A percentile compares a stretch with the other conserved stretches of the same genome.
These are phyloP conservation scores for Solanum chilense DNA, from an alignment of 257 asterid genomes.

Conservation along the genomic window DNA sequence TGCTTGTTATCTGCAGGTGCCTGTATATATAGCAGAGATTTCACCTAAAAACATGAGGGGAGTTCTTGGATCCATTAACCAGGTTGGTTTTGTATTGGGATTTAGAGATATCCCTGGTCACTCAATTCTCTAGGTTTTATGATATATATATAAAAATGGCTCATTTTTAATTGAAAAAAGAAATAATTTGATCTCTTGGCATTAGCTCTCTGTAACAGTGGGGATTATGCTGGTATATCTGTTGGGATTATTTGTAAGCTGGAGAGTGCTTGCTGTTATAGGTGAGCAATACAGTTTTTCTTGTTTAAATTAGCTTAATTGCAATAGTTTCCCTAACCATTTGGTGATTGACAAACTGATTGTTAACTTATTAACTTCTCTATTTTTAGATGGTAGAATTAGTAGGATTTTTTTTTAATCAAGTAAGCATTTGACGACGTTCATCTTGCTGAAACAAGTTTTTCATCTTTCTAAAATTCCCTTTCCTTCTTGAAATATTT, in stretches of 20 bases:
- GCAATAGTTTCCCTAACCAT: background rate
- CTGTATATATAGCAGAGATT: conserved; percentile 90
- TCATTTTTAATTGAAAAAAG: background rate
- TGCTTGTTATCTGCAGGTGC: conserved; percentile 39
- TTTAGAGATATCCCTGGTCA: background rate
- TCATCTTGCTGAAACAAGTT: background rate
- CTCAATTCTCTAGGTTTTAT: background rate
- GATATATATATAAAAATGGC: background rate
- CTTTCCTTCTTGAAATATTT: background rate
- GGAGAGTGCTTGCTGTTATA: conserved; percentile 81
- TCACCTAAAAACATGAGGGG: conserved; percentile 89
- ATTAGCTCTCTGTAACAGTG: conserved; percentile 68
- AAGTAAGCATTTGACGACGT: background rate
- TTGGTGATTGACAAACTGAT: background rate
- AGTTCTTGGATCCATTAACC: conserved; percentile 76
- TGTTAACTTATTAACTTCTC: background rate
- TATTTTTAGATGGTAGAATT: background rate
- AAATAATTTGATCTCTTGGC: background rate
- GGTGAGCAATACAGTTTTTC: conserved; percentile 29
- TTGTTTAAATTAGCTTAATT: background rate
- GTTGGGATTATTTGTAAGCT: conserved; percentile 61
- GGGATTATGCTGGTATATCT: conserved; percentile 82
- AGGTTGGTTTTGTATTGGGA: conserved; percentile 50
- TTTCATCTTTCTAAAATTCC: background rate
- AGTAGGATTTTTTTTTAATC: background rate